Base-by-base conservation (phyloP, 176 grass and related monocot species). In the Eremochloa ophiuroides region DNA sequence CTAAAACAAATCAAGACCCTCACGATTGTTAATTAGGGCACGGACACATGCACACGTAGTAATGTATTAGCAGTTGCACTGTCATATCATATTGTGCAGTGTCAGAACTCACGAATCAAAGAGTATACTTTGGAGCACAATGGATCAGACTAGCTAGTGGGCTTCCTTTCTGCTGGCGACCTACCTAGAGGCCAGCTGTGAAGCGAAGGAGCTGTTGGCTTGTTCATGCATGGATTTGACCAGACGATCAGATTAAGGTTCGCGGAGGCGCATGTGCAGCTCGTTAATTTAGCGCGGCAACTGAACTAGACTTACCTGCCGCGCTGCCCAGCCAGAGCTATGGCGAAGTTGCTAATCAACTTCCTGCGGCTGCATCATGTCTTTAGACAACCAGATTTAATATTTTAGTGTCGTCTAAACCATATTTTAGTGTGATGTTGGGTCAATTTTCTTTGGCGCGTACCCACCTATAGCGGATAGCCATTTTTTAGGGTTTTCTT, bases 181-280 rank as follows among this genome's bases (percentile, higher is more conserved):
- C 8, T 60, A 15, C 13, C 8, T 60, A 15, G 14, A 2, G 62
- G 62, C 28, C 62, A 65, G 29, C 62, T 33, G 28, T 18, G 28
- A 31, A 33, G 28, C 8, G 28, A 31, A 33, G 61, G 14, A 17
- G 62, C 10, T 34, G 62, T 65, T 65, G 30, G 34, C 34, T 4
- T 35, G 34, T 35, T 35, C 34, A 29, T 15, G 62, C 34, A 29
- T 15, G 62, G 62, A 65, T 65, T 65, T 65, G 62, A 65, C 62
- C 62, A 20, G 62, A 65, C 62, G 62, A 35, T 35, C 2, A 30
- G 10, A 35, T 65, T 65, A 65, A 34, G 62, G 62, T 65, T 65
- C 28, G 47, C 43, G 35, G 51, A 22, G 74, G 30, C 50, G 66
- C 78, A 75, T 87, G 85, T 75, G 85, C 77, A 27, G 44, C 23